A percentile compares a stretch with the other conserved stretches of the same genome.
Evolutionary conservation across 1,139 yeast species (phyloP).

Genomic region (Saccharomyces hybrid): DNA sequence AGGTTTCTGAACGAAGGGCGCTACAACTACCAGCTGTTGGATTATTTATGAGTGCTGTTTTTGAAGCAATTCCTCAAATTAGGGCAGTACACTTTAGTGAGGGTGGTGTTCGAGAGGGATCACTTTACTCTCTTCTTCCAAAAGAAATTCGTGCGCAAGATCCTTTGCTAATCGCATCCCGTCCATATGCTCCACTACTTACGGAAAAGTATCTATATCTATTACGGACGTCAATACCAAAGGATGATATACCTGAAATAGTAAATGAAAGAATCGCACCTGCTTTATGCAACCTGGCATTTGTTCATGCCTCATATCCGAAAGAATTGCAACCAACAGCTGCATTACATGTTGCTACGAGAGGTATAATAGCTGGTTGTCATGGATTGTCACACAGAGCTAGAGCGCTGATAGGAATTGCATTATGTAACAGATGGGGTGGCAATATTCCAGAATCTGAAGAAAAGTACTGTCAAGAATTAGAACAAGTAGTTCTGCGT

Average conservation of each 20-base stretch:
- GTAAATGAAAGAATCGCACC: conserved; percentile 52
- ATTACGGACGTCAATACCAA: conserved; percentile 47
- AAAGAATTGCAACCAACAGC: conserved; percentile 66
- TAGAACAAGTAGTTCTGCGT: conserved; percentile 41
- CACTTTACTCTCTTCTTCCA: conserved; percentile 51
- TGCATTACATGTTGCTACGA: conserved; percentile 57
- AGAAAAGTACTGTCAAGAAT: conserved; percentile 36
- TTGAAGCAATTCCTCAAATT: conserved; percentile 49
- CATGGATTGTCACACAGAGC: conserved; percentile 63
- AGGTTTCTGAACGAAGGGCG: conserved; percentile 55
- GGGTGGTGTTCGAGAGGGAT: conserved; percentile 69
- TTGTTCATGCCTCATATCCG: conserved; percentile 64
- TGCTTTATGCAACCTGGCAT: conserved; percentile 61
- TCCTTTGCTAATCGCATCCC: conserved; percentile 55
- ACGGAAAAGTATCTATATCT: conserved; percentile 46
- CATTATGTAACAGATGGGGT: conserved; percentile 69
- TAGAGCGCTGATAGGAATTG: conserved; percentile 58
- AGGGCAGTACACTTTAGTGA: conserved; percentile 57
- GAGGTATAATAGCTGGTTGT: conserved; percentile 61
- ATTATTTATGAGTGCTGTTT: conserved; percentile 49
- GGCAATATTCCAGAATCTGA: conserved; percentile 55
- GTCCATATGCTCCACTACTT: conserved; percentile 56
- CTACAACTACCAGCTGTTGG: conserved; percentile 60
- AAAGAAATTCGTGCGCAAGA: conserved; percentile 49
- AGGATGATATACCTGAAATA: conserved; percentile 44